Percentiles rank a stretch among this genome's conserved stretches.
Evolutionary conservation across 306 rosid species (phyloP).

Genomic region (Dalbergia oliveri): DNA sequence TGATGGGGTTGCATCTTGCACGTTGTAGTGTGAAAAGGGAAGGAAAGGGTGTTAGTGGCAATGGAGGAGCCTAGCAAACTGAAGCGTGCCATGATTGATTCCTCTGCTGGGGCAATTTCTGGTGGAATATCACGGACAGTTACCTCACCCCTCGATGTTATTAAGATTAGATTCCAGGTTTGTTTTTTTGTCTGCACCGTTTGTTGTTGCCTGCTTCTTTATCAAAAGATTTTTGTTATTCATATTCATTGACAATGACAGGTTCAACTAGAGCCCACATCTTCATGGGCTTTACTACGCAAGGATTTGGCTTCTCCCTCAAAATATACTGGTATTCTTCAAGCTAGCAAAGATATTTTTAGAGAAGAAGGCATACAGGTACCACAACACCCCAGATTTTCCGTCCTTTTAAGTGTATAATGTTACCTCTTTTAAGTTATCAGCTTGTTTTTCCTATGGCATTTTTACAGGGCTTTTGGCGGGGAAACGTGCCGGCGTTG

Average conservation of each 20-base stretch:
- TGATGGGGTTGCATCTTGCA: conserved; percentile 5
- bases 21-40: conserved; percentile 48
- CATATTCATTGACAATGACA: conserved; percentile 55
- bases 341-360: conserved; percentile 88
- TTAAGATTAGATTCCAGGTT: conserved; percentile 97
- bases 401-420: neutral
- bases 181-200: neutral
- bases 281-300: conserved; percentile 78
- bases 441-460: neutral
- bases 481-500: conserved; percentile 96
- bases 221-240: conserved; percentile 18
- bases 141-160: conserved; percentile 95
- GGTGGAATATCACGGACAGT: conserved; percentile 90
- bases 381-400: neutral
- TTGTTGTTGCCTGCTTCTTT: conserved; percentile 5
- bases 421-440: neutral
- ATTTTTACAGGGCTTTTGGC: conserved; percentile 89
- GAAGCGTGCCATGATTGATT: conserved; percentile 72
- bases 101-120: conserved; percentile 84
- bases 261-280: conserved; percentile 95
- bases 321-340: conserved; percentile 91
- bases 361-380: conserved; percentile 95
- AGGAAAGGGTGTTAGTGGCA: conserved; percentile 43
- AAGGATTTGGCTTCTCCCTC: conserved; percentile 65
- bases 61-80: conserved; percentile 81